Evolutionary conservation across 139 green algal species (phyloP), one percentile per base, ranked within the genome.

Genomic region (Chlamydomonas schloesseri): DNA sequence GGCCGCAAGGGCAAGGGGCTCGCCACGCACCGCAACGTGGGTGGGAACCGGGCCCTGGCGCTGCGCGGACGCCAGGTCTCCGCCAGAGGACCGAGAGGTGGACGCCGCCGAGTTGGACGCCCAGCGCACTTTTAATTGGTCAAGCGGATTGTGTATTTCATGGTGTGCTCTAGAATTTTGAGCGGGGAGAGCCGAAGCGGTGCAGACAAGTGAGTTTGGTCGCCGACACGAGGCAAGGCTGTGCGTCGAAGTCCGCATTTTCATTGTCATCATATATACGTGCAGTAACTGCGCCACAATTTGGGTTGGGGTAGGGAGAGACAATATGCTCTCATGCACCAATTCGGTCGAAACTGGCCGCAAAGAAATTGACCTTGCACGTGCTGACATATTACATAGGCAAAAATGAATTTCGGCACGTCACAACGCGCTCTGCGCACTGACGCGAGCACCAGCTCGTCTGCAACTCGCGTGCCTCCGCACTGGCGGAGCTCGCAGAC

Each of bases 21-120:
- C n/a, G n/a, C 31, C 33, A 29, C 34, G 34, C 69, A 92, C 86
- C 58, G 89, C 89, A 28, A 92, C 79, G 47, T 92, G 89, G 29
- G 29, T 65, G 0, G 89, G 89, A 37, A 89, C 23, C 29, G 58
- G 5, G 47, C 26, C 53, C 36, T 34, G 18, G 55, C 2, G 55
- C 55, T 60, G 55, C n/a, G 55, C 55, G 55, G 55, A 60, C 18
- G 18, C 20, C 8, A 8, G 42, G 42, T 50, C 42, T 8, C 42
- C 26, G 4, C 47, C 46, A 28, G 24, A 6, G 23, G 53, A n/a
- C 47, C 34, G 0, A 37, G 57, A 71, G 57, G n/a, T 82, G 74
- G 53, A 71, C 18, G 74, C 74, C 34, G 69, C n/a, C 9, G 57
- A 33, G 26, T 55, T 71, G 1, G 74, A 82, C 21, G 24, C 29